Evolutionary conservation across 257 asterid genomes (phyloP).

Genomic region (Solanum habrochaites): DNA sequence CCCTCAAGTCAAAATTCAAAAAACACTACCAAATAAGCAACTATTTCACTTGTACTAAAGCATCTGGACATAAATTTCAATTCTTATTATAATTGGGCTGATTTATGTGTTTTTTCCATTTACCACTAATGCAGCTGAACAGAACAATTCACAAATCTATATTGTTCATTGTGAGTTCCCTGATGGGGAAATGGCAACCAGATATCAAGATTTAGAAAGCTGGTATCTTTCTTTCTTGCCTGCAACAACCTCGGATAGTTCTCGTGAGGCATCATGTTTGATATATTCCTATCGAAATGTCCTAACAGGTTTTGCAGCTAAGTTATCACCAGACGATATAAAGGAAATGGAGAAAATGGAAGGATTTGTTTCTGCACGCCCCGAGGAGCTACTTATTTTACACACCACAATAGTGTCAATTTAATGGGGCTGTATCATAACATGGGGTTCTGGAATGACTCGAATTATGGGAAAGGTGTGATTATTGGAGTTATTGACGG

Average conservation of each 20-base stretch:
- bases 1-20: background rate
- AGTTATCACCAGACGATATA: constrained; percentile 1
- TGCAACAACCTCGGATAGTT: background rate
- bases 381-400: background rate
- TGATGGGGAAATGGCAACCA: background rate
- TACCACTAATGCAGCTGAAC: background rate
- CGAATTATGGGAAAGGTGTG: constrained; percentile 19
- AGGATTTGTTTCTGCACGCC: constrained; percentile 10
- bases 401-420: constrained; percentile 2
- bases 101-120: background rate
- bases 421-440: constrained; percentile 2
- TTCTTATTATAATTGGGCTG: background rate
- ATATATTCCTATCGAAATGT: constrained; percentile 8
- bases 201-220: background rate
- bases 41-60: background rate
- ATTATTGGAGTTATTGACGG: constrained; percentile 17
- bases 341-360: constrained; percentile 1
- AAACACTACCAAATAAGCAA: background rate
- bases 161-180: constrained; percentile 18
- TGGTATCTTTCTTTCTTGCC: constrained; percentile 22
- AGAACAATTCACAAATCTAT: constrained; percentile 4
- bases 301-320: constrained; percentile 19
- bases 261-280: background rate
- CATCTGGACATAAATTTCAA: background rate
- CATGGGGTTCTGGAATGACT: background rate